These are phyloP conservation scores for Monilinia laxa DNA, from an alignment of 2,329 filamentous ascomycete genomes.

Conservation along the genomic window DNA sequence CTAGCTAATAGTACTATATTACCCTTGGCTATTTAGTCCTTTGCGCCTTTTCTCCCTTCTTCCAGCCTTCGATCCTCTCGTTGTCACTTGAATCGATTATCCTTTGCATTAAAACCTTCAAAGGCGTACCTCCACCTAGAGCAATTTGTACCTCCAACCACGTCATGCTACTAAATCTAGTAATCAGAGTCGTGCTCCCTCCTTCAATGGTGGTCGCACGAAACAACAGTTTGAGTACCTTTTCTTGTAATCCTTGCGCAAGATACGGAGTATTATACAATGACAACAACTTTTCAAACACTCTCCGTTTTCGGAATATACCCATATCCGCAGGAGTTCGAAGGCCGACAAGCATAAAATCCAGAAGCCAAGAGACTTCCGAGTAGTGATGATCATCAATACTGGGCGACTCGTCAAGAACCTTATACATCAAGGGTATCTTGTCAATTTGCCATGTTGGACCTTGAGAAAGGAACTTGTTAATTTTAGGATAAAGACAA, in stretches of 20 bases:
- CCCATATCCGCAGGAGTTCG: conserved; percentile 58
- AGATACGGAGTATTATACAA: conserved; percentile 68
- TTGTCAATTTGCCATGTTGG: conserved; percentile 74
- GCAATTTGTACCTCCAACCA: conserved; percentile 68
- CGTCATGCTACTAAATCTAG: conserved; percentile 69
- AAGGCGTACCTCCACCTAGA: conserved; percentile 47
- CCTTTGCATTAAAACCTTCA: conserved; percentile 55
- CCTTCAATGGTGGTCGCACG: conserved; percentile 65
- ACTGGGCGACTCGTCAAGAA: conserved; percentile 64
- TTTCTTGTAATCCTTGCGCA: conserved; percentile 52
- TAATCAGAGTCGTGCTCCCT: conserved; percentile 78
- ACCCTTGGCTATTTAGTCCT: conserved; percentile 31
- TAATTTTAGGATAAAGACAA: conserved; percentile 81
- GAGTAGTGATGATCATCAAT: conserved; percentile 71
- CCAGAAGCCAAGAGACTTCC: conserved; percentile 73
- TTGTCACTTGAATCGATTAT: conserved; percentile 66
- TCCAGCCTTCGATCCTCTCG: conserved; percentile 66
- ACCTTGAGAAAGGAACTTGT: conserved; percentile 74
- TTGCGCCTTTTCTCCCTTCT: conserved; percentile 43
- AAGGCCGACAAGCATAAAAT: conserved; percentile 68
- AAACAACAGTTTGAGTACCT: conserved; percentile 61
- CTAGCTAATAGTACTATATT: conserved; percentile 28
- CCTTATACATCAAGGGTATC: conserved; percentile 66
- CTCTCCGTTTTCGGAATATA: conserved; percentile 59
- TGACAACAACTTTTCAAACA: conserved; percentile 74